Evolutionary conservation across 495 filamentous ascomycete genomes (phyloP).

Genomic region (Parathielavia hyrcaniae): DNA sequence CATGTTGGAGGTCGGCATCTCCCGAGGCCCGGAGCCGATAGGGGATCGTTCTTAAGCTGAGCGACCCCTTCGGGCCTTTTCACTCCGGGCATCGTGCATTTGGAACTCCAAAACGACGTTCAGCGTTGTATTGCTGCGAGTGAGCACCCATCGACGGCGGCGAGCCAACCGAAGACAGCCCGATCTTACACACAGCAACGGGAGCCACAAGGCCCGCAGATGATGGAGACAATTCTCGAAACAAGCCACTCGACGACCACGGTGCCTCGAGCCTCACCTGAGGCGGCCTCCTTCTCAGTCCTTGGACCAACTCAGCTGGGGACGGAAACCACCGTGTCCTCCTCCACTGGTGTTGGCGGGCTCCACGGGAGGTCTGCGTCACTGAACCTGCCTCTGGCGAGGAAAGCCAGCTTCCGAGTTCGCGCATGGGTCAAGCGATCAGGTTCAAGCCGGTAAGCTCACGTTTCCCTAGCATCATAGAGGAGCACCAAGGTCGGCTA

Average conservation of each 20-base stretch:
- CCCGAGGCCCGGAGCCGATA: too few relatives aligned
- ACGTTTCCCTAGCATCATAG: neutral
- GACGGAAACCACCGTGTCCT: neutral
- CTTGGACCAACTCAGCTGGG: constrained; percentile 5
- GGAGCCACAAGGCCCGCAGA: neutral
- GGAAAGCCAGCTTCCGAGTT: constrained; percentile 23
- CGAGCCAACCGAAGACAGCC: neutral
- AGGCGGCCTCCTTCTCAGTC: constrained; percentile 7
- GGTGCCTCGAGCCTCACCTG: neutral
- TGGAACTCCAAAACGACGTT: neutral
- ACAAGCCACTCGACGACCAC: constrained; percentile 3
- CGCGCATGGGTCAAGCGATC: constrained; percentile 31
- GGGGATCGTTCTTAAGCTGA: neutral
- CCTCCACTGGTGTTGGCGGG: neutral
- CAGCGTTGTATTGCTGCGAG: neutral
- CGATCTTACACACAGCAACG: neutral
- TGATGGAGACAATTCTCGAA: constrained; percentile 24
- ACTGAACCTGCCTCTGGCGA: constrained; percentile 11
- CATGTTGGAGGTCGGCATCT: too few relatives aligned
- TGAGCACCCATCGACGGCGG: neutral
- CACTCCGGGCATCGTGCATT: constrained; percentile 3
- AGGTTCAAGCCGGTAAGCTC: constrained; percentile 22
- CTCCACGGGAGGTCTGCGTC: constrained; percentile 13
- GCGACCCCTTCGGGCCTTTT: neutral
- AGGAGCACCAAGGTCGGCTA: neutral